Evolutionary conservation across 768 basidiomycete genomes (phyloP), one percentile per base, ranked within the genome.

Genomic region (Suillus plorans): DNA sequence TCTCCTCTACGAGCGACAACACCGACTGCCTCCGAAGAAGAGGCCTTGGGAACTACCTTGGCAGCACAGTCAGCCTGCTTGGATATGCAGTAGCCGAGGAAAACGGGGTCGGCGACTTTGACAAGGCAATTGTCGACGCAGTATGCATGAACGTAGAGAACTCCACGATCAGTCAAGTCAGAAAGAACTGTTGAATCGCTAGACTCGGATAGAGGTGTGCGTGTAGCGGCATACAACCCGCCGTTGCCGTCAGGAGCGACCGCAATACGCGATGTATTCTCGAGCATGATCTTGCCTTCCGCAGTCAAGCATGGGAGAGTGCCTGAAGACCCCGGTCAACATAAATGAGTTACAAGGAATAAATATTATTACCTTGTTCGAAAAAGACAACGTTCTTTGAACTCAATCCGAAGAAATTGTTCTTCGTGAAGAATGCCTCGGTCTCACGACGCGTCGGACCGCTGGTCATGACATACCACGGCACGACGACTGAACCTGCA

Each of bases 381-480:
- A 99, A 99, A 79, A 99, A 85, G 60, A 98, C 81, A 66, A 99
- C 89, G 70, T 97, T 89, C 67, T 87, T 81, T 64, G 86, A 73
- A 60, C 88, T 74, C 66, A 99, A 84, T 5, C 97, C 96, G 73
- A 98, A 99, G 80, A 84, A 92, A 3, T 77, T 75, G 78, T 95
- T 84, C 66, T 85, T 80, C 66, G 79, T 80, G 79, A 99, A 98
- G 83, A 90, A 99, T 34, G 79, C 80, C 76, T 94, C 92, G 28
- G 97, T 99, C 42, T 90, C 91, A 47, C 78, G 81, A 68, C 95
- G 87, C 42, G 97, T 99, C 45, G 97, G 97, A 28, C 96, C 96
- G 73, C 93, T 95, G 63, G 97, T 99, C 97, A 99, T 99, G 72
- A 99, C 88, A 80, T 98, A 99, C 97, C 97, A 99, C 44, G 94